Percentiles rank a stretch among this genome's conserved stretches.
phyloP scores from a whole-genome alignment of 176 grass and related monocot genomes.

The Eragrostis nindensis region DNA sequence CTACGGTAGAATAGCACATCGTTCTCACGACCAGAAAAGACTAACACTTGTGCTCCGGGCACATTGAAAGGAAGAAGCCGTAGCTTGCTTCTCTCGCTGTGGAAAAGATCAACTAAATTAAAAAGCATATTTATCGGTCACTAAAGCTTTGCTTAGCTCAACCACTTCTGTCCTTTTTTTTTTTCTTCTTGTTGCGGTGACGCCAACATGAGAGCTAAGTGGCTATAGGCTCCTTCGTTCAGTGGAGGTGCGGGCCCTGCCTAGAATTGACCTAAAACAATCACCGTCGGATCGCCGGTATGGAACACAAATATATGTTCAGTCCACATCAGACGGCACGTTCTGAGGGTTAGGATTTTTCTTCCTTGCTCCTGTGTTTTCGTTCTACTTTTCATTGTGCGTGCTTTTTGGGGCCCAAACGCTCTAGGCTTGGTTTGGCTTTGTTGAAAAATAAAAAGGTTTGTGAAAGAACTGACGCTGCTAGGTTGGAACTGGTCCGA shows the following conservation, averaged over 20 bases:
- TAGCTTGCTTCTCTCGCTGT: background rate
- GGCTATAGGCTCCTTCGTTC: background rate
- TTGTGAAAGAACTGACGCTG: too few species aligned
- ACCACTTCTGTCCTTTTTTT: background rate
- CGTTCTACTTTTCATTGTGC: slow-evolving; percentile 4
- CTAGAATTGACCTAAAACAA: slow-evolving; percentile 36
- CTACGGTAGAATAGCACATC: background rate
- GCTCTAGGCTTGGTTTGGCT: too few species aligned
- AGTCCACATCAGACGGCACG: slow-evolving; percentile 29
- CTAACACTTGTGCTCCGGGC: background rate
- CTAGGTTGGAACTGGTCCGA: too few species aligned
- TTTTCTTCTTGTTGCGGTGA: background rate
- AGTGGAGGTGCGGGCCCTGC: background rate
- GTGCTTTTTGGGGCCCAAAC: too few species aligned
- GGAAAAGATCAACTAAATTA: background rate
- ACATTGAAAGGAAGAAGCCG: background rate
- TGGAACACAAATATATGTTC: slow-evolving; percentile 23
- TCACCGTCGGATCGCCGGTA: slow-evolving; percentile 35
- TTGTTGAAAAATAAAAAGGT: too few species aligned
- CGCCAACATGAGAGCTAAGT: background rate
- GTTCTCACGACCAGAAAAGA: slow-evolving; percentile 18
- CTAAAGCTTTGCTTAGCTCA: background rate
- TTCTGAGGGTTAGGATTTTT: slow-evolving; percentile 25
- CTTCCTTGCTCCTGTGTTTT: background rate
- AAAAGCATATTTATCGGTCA: slow-evolving; percentile 16